Evolutionary conservation across 148 eudicot species (phyloP), one percentile per base, ranked within the genome.

Genomic region (Arctostaphylos glauca): DNA sequence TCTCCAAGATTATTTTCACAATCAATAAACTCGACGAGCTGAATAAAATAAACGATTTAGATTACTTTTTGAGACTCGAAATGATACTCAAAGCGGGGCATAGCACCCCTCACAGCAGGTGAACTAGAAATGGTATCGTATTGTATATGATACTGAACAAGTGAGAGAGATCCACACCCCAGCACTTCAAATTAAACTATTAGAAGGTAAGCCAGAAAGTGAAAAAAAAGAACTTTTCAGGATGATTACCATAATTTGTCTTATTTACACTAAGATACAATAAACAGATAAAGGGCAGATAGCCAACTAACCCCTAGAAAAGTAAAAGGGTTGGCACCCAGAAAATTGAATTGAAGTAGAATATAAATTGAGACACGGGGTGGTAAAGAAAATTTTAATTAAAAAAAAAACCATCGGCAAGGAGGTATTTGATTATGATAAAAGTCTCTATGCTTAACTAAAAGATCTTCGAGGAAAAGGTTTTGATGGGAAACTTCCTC

Each of bases 181-280:
- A 31, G 38, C 38, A 31, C 38, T 31, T 31, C 38, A 31, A 31
- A 31, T 31, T 31, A 31, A 31, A 31, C 38, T 31, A 31, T 31
- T 31, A 31, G 38, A 31, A 31, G 38, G 38, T 31, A 25, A 23
- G 23, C 71, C 71, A 21, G 43, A 23, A 23, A 23, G 21, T 9
- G 1, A 15, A 15, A 1, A n/a, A 6, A 46, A 72, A 46, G 13
- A 44, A 44, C 23, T 46, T 72, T 49, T 52, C 59, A 48, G 18
- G 5, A 41, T 44, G 77, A 77, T 49, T 48, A 55, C 54, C 64
- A 68, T 18, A 54, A 25, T 54, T 48, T 55, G 50, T 81, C 58
- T 70, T 71, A 81, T 81, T 8, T 72, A 81, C 83, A 81, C 77
- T 81, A 81, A 46, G 5, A 73, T 72, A 74, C 72, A 84, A 44